Conservation (phyloP, 192 early-diverging fungal species). For the Coemansia sp. region DNA sequence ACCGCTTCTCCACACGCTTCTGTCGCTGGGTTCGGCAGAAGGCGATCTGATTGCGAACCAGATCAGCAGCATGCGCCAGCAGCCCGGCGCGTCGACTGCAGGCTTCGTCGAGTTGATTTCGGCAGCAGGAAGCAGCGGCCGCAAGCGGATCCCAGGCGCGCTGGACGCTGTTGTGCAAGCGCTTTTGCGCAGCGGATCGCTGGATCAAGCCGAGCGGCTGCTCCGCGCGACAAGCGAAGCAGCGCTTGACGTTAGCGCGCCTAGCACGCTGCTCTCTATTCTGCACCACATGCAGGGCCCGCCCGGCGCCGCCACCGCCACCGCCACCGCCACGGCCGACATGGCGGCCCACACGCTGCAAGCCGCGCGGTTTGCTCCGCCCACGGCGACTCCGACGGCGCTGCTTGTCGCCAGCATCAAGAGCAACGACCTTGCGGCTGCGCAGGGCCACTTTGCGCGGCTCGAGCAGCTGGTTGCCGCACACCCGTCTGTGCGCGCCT, state of each 20-base stretch:
- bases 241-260: constrained; percentile 2
- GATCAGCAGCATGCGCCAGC: neutral
- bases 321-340: too few species aligned
- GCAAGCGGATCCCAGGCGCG: constrained; percentile 21
- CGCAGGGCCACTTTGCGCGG: constrained; percentile 11
- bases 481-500: constrained; percentile 24
- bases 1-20: constrained; percentile 21
- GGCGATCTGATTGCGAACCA: too few species aligned
- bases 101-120: neutral
- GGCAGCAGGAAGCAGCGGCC: constrained; percentile 7
- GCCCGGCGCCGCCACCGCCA: neutral
- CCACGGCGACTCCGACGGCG: constrained; percentile 10
- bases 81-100: neutral
- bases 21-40: neutral
- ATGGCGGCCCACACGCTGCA: neutral
- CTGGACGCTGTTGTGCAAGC: constrained; percentile 21
- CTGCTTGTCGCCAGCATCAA: constrained; percentile 14
- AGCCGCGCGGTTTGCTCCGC: constrained; percentile 15
- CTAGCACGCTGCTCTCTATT: constrained; percentile 21
- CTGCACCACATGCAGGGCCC: constrained; percentile 10
- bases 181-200: constrained; percentile 21
- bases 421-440: constrained; percentile 12
- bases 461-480: constrained; percentile 20
- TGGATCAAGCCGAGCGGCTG: constrained; percentile 23
- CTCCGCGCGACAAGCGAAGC: constrained; percentile 17